Conservation (phyloP, 768 basidiomycete species). For the Tylopilus sp. region DNA sequence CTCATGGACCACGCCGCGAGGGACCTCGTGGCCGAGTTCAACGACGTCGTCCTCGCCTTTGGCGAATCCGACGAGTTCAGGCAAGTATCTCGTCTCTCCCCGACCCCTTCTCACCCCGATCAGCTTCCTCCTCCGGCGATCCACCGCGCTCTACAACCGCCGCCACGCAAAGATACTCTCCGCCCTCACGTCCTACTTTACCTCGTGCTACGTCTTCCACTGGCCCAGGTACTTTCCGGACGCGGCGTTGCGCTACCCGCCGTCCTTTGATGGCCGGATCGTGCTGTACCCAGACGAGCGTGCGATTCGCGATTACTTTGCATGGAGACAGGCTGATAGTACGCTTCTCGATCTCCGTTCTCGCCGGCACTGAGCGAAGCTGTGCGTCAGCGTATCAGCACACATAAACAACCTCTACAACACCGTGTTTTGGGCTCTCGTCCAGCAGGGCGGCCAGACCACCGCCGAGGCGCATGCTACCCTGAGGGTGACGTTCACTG, state of each 20-base stretch:
- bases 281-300: slow-evolving; percentile 72
- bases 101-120: background rate
- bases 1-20: slow-evolving; percentile 92
- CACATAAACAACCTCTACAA: slow-evolving; percentile 99
- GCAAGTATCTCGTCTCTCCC: slow-evolving; percentile 34
- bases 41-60: slow-evolving; percentile 83
- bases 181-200: slow-evolving; percentile 82
- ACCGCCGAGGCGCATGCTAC: slow-evolving; percentile 79
- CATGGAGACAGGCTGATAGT: slow-evolving; percentile 98
- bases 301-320: slow-evolving; percentile 86
- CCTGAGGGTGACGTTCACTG: slow-evolving; percentile 51
- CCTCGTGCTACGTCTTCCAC: slow-evolving; percentile 83
- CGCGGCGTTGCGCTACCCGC: slow-evolving; percentile 71
- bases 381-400: slow-evolving; percentile 46
- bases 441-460: slow-evolving; percentile 76
- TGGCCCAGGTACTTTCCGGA: slow-evolving; percentile 82
- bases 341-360: slow-evolving; percentile 29
- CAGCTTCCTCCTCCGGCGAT: slow-evolving; percentile 84
- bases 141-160: slow-evolving; percentile 78
- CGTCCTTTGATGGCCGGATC: slow-evolving; percentile 89
- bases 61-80: slow-evolving; percentile 99
- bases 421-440: slow-evolving; percentile 91
- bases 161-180: slow-evolving; percentile 84
- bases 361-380: slow-evolving; percentile 10
- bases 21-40: slow-evolving; percentile 75